Evolutionary conservation across 805 yeast species (phyloP).

Genomic region (Candida sanyiensis): DNA sequence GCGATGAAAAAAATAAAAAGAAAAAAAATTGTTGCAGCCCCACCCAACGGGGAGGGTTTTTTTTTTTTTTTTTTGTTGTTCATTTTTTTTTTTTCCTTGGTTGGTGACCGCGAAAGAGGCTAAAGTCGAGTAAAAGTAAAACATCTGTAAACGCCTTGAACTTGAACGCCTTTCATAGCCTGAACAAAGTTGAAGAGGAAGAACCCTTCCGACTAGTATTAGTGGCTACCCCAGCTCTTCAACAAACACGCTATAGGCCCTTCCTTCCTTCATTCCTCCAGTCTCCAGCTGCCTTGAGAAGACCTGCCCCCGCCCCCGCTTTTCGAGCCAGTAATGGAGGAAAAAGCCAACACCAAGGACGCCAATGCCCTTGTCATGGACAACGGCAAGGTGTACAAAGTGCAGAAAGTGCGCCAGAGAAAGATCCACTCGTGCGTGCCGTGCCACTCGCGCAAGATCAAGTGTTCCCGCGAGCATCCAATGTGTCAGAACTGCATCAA

Average conservation of each 20-base stretch:
- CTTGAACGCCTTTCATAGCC: too few relatives aligned
- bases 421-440: slow-evolving; percentile 51
- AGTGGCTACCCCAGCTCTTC: too few relatives aligned
- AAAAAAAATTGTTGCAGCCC: neutral
- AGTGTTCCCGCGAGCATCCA: slow-evolving; percentile 50
- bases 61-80: neutral
- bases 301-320: too few relatives aligned
- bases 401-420: slow-evolving; percentile 56
- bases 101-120: neutral
- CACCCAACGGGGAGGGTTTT: neutral
- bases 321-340: slow-evolving; percentile 11
- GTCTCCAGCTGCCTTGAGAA: too few relatives aligned
- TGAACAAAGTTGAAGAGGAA: too few relatives aligned
- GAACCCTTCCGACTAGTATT: too few relatives aligned
- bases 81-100: slow-evolving; percentile 1
- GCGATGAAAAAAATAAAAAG: too few relatives aligned
- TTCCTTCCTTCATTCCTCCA: too few relatives aligned
- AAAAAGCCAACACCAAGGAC: slow-evolving; percentile 27
- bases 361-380: slow-evolving; percentile 35
- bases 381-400: slow-evolving; percentile 51
- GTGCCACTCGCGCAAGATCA: slow-evolving; percentile 53
- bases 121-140: neutral
- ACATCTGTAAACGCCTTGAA: neutral
- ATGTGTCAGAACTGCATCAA: slow-evolving; percentile 46
- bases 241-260: too few relatives aligned